Evolutionary conservation across 257 asterid species (phyloP).

Genomic region (Galeopsis tetrahit): DNA sequence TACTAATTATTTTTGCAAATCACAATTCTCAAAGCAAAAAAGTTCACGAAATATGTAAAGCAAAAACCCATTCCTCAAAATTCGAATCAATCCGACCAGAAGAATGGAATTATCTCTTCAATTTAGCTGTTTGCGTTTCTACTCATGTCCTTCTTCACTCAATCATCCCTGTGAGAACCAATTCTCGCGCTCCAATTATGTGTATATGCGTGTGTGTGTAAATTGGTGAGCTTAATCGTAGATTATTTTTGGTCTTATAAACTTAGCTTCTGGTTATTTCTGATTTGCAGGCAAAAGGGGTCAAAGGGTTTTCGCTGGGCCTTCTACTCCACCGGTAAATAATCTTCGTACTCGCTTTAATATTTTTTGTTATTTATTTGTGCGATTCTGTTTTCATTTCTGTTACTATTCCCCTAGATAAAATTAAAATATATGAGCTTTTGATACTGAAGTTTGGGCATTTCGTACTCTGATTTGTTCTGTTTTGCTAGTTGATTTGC

Average conservation of each 20-base stretch:
- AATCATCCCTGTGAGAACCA: conserved; percentile 42
- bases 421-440: background rate
- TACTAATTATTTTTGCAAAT: background rate
- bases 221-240: conserved; percentile 16
- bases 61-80: conserved; percentile 15
- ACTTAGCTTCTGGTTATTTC: conserved; percentile 19
- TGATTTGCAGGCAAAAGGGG: conserved; percentile 40
- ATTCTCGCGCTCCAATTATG: background rate
- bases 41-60: too few species aligned
- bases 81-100: conserved; percentile 5
- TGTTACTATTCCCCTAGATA: background rate
- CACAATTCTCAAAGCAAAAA: conserved; percentile 31
- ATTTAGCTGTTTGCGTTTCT: conserved; percentile 26
- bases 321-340: conserved; percentile 37
- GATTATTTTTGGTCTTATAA: background rate
- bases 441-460: conserved; percentile 17
- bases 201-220: background rate
- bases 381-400: background rate
- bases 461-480: conserved; percentile 6
- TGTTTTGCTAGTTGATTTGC: conserved; percentile 5
- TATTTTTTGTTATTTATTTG: background rate
- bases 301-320: conserved; percentile 26
- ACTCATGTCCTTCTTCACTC: conserved; percentile 34
- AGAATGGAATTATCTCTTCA: conserved; percentile 47
- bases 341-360: conserved; percentile 14